phyloP scores from a whole-genome alignment of 2,329 filamentous ascomycete genomes.

The Clonostachys byssicola region DNA sequence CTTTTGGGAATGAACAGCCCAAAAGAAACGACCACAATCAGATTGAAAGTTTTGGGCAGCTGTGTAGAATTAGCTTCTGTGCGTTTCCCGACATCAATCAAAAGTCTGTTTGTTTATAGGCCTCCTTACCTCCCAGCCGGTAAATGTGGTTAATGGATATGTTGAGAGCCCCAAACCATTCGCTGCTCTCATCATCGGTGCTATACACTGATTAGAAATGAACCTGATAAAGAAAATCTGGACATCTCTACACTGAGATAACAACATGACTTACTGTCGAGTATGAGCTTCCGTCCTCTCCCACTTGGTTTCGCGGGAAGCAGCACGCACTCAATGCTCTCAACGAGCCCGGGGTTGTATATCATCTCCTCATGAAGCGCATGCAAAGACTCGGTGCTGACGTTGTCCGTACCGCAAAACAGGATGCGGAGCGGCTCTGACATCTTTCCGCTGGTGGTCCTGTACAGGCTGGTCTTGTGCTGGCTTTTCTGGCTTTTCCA shows the following conservation, averaged over 20 bases:
- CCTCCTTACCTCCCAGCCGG: conserved; percentile 64
- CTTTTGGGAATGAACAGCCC: conserved; percentile 81
- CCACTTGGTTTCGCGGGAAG: conserved; percentile 75
- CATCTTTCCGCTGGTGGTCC: conserved; percentile 4
- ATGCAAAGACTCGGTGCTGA: conserved; percentile 74
- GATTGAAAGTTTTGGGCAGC: conserved; percentile 61
- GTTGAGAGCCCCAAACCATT: conserved; percentile 59
- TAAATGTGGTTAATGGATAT: conserved; percentile 79
- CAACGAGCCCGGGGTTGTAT: conserved; percentile 49
- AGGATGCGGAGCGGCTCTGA: conserved; percentile 73
- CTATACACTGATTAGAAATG: too few species aligned
- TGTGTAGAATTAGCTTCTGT: conserved; percentile 17
- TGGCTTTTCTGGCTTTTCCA: background rate
- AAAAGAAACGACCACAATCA: conserved; percentile 92
- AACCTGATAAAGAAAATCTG: too few species aligned
- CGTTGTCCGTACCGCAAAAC: conserved; percentile 91
- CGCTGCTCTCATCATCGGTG: conserved; percentile 29
- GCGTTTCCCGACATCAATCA: background rate
- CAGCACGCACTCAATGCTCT: conserved; percentile 82
- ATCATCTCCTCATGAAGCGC: conserved; percentile 61
- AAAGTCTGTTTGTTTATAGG: background rate
- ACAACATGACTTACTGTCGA: conserved; percentile 47
- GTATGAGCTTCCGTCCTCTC: conserved; percentile 64
- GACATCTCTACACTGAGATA: too few species aligned
- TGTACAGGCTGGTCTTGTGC: conserved; percentile 6